Evolutionary conservation across 2,329 filamentous ascomycete species (phyloP).

Genomic region (Penicillium italicum): DNA sequence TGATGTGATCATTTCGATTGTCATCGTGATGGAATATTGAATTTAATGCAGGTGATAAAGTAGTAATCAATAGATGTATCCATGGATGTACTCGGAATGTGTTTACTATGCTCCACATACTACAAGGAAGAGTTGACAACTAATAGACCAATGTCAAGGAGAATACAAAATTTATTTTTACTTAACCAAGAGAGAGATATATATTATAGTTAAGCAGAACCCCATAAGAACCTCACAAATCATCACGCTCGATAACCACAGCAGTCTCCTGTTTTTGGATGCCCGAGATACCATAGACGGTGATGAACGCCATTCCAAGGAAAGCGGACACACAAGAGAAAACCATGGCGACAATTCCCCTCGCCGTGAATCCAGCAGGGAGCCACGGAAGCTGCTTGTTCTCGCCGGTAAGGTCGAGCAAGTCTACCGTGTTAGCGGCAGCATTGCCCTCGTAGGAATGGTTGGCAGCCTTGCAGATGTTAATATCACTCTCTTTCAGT

Average conservation of each 20-base stretch:
- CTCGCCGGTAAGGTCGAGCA: slow-evolving; percentile 61
- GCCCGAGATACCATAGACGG: slow-evolving; percentile 53
- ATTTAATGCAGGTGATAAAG: neutral
- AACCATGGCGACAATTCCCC: slow-evolving; percentile 69
- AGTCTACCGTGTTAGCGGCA: slow-evolving; percentile 64
- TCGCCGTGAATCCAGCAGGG: slow-evolving; percentile 66
- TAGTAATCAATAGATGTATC: neutral
- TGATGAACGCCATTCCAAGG: slow-evolving; percentile 63
- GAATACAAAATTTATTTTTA: neutral
- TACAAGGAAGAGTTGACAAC: neutral
- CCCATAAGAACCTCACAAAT: neutral
- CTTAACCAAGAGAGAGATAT: neutral
- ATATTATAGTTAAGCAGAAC: neutral
- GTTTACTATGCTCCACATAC: neutral
- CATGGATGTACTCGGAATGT: neutral
- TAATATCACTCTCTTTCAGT: slow-evolving; percentile 60
- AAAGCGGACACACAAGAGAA: slow-evolving; percentile 68
- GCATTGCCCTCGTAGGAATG: slow-evolving; percentile 65
- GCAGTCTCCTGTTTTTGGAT: slow-evolving; percentile 2
- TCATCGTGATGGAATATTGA: neutral
- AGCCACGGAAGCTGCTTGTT: slow-evolving; percentile 55
- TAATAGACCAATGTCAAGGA: neutral
- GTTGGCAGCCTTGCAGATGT: slow-evolving; percentile 54
- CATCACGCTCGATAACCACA: neutral
- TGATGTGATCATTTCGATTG: neutral